Evolutionary conservation across 805 yeast genomes (phyloP).

Genomic region (Candida sithepensis): DNA sequence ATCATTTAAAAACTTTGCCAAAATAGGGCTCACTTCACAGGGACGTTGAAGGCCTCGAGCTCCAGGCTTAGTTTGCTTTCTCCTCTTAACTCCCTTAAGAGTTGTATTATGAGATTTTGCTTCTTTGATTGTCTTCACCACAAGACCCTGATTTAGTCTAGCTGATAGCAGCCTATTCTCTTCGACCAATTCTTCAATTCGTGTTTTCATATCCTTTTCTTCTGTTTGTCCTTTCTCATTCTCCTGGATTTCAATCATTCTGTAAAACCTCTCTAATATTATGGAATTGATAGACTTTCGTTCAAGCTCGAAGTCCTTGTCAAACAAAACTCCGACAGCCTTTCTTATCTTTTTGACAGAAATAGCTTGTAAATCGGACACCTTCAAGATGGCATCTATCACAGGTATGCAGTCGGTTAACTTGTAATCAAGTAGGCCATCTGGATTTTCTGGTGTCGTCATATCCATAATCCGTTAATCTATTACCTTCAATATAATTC

Average conservation of each 20-base stretch:
- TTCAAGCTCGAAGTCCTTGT: slow-evolving; percentile 43
- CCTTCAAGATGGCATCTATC: slow-evolving; percentile 70
- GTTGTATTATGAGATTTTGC: slow-evolving; percentile 7
- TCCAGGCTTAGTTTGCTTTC: too few species aligned
- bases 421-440: slow-evolving; percentile 2
- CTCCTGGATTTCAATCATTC: slow-evolving; percentile 39
- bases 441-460: background rate
- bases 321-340: slow-evolving; percentile 69
- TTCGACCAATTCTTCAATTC: slow-evolving; percentile 37
- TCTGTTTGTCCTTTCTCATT: slow-evolving; percentile 15
- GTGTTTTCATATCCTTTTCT: slow-evolving; percentile 14
- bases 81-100: too few species aligned
- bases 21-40: slow-evolving; percentile 45
- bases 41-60: slow-evolving; percentile 37
- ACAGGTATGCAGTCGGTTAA: slow-evolving; percentile 48
- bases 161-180: slow-evolving; percentile 43
- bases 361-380: slow-evolving; percentile 63
- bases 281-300: slow-evolving; percentile 57
- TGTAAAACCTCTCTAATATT: slow-evolving; percentile 56
- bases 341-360: slow-evolving; percentile 68
- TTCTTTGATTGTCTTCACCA: slow-evolving; percentile 13
- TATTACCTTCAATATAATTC: too few species aligned
- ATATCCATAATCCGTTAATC: too few species aligned
- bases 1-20: slow-evolving; percentile 47
- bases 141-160: slow-evolving; percentile 30